These are phyloP conservation scores for Amphichorda felina DNA, from an alignment of 2,329 filamentous ascomycete species.

Conservation along the genomic window DNA sequence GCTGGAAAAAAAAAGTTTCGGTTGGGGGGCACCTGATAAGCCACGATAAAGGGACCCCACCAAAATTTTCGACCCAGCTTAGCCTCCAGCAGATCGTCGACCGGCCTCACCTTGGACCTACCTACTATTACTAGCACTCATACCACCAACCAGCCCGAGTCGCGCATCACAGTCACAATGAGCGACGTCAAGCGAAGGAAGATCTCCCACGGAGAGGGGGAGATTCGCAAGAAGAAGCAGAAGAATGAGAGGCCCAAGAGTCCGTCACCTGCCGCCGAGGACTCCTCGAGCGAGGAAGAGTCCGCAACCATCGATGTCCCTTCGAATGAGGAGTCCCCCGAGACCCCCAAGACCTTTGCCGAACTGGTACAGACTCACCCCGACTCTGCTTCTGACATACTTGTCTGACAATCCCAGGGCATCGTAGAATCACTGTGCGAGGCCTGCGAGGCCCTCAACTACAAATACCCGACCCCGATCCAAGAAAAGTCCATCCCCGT, in stretches of 20 bases:
- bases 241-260: background rate
- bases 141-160: background rate
- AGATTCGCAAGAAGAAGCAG: conserved; percentile 6
- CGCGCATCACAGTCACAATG: conserved; percentile 13
- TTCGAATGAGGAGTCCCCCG: conserved; percentile 14
- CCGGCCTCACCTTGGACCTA: too few relatives aligned
- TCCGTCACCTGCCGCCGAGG: background rate
- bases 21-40: conserved; percentile 3
- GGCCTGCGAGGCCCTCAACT: conserved; percentile 71
- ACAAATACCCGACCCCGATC: conserved; percentile 79
- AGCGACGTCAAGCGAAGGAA: conserved; percentile 28
- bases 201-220: conserved; percentile 14
- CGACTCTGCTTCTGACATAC: background rate
- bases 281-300: conserved; percentile 9
- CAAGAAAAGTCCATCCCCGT: conserved; percentile 74
- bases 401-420: conserved; percentile 34
- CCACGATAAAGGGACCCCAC: conserved; percentile 2
- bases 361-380: conserved; percentile 37
- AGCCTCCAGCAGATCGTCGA: too few relatives aligned
- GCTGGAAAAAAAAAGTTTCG: conserved; percentile 2
- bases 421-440: conserved; percentile 82
- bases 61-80: conserved; percentile 4
- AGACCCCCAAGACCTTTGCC: conserved; percentile 47
- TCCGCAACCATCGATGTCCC: conserved; percentile 21
- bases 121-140: too few relatives aligned